A percentile compares a stretch with the other conserved stretches of the same genome.
Evolutionary conservation across 306 rosid genomes (phyloP).

Genomic region (Medicago ruthenica): DNA sequence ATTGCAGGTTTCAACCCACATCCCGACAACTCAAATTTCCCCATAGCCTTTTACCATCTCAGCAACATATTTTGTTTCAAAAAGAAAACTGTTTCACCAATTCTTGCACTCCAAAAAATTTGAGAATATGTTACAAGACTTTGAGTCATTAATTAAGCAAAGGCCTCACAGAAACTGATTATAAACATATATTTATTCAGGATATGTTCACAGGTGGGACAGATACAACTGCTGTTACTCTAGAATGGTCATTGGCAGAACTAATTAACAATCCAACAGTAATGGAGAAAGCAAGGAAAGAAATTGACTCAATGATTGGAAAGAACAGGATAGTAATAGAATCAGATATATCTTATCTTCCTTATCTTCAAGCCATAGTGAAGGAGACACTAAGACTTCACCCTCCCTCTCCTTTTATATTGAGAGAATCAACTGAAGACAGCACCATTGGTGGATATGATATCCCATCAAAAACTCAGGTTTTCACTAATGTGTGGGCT

Average conservation of each 20-base stretch:
- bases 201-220: conserved; percentile 69
- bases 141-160: no score
- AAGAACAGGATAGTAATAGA: conserved; percentile 55
- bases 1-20: no score
- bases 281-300: conserved; percentile 70
- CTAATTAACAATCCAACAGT: conserved; percentile 66
- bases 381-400: conserved; percentile 68
- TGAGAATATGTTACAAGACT: no score
- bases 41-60: no score
- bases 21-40: no score
- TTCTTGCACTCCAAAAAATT: no score
- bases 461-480: conserved; percentile 57
- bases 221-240: conserved; percentile 52
- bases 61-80: no score
- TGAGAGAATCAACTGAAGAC: conserved; percentile 61
- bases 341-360: conserved; percentile 60
- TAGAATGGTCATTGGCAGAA: conserved; percentile 69
- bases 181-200: conserved; percentile 31
- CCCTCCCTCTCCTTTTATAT: conserved; percentile 65
- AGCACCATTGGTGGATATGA: conserved; percentile 56
- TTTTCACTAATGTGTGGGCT: conserved; percentile 72
- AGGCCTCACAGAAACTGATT: neutral
- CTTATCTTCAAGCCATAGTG: conserved; percentile 53
- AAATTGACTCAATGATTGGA: conserved; percentile 59
- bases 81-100: no score